Conservation (phyloP, 495 filamentous ascomycete genomes). For the Tuber magnatum region DNA sequence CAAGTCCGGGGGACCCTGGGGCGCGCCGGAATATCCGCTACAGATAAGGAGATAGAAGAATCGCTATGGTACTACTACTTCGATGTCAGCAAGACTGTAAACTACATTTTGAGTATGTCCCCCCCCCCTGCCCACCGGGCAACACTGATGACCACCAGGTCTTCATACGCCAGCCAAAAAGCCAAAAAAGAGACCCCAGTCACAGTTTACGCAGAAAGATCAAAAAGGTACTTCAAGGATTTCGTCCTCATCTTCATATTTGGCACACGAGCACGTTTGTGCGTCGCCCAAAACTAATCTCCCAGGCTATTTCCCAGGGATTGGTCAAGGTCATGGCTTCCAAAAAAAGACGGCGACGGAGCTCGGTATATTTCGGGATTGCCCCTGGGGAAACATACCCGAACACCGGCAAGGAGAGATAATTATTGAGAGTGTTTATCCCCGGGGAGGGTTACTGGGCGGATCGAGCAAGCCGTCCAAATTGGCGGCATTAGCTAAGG, state of each 20-base stretch:
- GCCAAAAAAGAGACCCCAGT: constrained; percentile 41
- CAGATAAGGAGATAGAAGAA: constrained; percentile 72
- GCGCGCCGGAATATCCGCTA: constrained; percentile 47
- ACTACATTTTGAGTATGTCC: constrained; percentile 61
- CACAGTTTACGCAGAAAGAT: background rate
- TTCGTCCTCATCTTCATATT: constrained; percentile 8
- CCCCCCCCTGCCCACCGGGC: background rate
- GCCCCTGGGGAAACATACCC: constrained; percentile 78
- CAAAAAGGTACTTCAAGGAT: constrained; percentile 34
- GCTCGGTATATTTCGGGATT: constrained; percentile 66
- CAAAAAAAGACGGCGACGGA: constrained; percentile 32
- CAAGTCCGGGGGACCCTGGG: constrained; percentile 52
- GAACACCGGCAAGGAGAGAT: constrained; percentile 58
- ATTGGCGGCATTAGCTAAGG: constrained; percentile 79
- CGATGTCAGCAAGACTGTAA: constrained; percentile 74
- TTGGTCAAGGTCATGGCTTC: constrained; percentile 41
- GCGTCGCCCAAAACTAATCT: constrained; percentile 28
- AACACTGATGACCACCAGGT: constrained; percentile 25
- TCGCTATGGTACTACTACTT: constrained; percentile 94
- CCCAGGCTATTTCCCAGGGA: constrained; percentile 25
- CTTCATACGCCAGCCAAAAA: constrained; percentile 32
- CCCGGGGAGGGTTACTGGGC: constrained; percentile 63
- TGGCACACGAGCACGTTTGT: constrained; percentile 18
- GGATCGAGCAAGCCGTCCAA: constrained; percentile 81
- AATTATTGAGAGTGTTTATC: constrained; percentile 56